phyloP scores from a whole-genome alignment of 768 basidiomycete genomes.

The Tremella mesenterica region DNA sequence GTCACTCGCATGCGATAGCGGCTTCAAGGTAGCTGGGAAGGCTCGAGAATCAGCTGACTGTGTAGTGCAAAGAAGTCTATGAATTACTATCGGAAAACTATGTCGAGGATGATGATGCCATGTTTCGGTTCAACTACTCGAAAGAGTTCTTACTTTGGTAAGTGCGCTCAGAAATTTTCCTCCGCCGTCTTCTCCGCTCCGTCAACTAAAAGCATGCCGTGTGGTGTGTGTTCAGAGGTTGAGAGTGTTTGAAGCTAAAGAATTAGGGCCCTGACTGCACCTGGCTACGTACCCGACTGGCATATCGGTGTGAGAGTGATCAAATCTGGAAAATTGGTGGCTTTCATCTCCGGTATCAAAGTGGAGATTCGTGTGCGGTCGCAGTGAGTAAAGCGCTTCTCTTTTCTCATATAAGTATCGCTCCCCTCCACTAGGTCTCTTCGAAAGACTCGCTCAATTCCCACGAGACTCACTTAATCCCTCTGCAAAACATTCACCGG shows the following conservation, averaged over 20 bases:
- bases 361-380: slow-evolving; percentile 72
- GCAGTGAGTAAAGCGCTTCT: slow-evolving; percentile 55
- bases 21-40: not conserved
- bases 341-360: slow-evolving; percentile 91
- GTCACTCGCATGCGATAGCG: no score
- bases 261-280: slow-evolving; percentile 81
- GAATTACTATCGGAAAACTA: slow-evolving; percentile 86
- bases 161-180: no score
- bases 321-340: slow-evolving; percentile 85
- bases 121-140: slow-evolving; percentile 94
- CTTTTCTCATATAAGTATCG: no score
- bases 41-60: no score
- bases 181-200: not conserved
- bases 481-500: not conserved
- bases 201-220: not conserved
- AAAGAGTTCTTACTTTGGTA: slow-evolving; percentile 90
- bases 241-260: slow-evolving; percentile 6
- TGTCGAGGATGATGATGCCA: slow-evolving; percentile 89
- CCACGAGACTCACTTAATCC: not conserved
- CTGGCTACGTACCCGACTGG: slow-evolving; percentile 89
- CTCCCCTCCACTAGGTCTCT: not conserved
- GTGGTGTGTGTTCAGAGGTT: no score
- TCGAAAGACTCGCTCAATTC: no score
- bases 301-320: slow-evolving; percentile 88
- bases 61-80: slow-evolving; percentile 83